Evolutionary conservation across 768 basidiomycete species (phyloP).

Genomic region (Lactarius deliciosus): DNA sequence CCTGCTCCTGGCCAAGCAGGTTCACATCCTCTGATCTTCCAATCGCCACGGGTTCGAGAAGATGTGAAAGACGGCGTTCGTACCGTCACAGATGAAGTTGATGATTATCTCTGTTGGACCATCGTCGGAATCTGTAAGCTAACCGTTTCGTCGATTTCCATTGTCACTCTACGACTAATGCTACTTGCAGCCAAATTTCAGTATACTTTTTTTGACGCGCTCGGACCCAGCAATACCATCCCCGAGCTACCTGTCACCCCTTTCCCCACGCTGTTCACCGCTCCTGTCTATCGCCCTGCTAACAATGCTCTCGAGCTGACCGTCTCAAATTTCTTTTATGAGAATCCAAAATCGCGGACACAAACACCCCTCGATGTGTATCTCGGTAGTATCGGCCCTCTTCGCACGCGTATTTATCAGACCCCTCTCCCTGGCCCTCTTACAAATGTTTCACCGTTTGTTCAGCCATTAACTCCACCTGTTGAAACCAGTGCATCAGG

Average conservation of each 20-base stretch:
- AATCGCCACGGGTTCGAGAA: conserved; percentile 75
- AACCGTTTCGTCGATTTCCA: conserved; percentile 17
- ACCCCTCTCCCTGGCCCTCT: conserved; percentile 67
- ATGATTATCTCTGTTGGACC: conserved; percentile 95
- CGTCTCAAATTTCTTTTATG: conserved; percentile 86
- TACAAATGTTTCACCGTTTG: conserved; percentile 60
- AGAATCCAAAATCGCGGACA: conserved; percentile 60
- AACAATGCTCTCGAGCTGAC: conserved; percentile 79
- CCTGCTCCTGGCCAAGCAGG: conserved; percentile 82
- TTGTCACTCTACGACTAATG: conserved; percentile 22
- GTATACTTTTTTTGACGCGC: conserved; percentile 91
- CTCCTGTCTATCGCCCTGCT: conserved; percentile 69
- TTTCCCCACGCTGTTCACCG: conserved; percentile 81
- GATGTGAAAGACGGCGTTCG: conserved; percentile 77
- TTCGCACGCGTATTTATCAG: conserved; percentile 75
- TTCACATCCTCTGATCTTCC: conserved; percentile 78
- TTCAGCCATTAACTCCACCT: conserved; percentile 44
- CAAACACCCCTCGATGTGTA: conserved; percentile 84
- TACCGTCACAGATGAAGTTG: conserved; percentile 82
- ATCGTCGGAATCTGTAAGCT: conserved; percentile 90
- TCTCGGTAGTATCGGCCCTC: conserved; percentile 85
- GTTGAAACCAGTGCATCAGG: conserved; percentile 30
- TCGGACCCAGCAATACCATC: conserved; percentile 73
- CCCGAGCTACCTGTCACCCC: conserved; percentile 84
- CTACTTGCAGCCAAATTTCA: conserved; percentile 75